Conservation (phyloP, 257 asterid species). For the Asclepias syriaca region DNA sequence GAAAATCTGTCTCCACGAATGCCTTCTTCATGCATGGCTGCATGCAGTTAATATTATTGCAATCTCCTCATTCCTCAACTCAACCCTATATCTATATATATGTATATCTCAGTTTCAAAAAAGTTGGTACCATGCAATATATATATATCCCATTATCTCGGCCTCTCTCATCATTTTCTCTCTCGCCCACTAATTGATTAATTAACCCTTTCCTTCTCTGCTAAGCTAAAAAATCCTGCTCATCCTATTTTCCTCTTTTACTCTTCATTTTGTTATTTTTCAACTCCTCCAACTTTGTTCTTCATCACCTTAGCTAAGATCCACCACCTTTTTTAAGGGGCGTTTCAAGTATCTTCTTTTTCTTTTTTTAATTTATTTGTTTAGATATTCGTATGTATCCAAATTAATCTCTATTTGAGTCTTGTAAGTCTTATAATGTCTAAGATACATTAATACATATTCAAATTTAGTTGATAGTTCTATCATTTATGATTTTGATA, state of each 20-base stretch:
- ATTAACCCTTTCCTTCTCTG: slow-evolving; percentile 8
- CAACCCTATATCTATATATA: not conserved
- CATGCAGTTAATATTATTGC: slow-evolving; percentile 26
- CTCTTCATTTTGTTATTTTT: not conserved
- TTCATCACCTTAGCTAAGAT: not conserved
- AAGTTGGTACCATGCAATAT: slow-evolving; percentile 1
- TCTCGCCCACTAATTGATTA: not conserved
- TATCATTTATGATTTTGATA: too few species aligned
- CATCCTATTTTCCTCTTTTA: not conserved
- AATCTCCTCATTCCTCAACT: slow-evolving; percentile 8
- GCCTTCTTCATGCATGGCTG: slow-evolving; percentile 24
- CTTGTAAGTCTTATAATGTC: too few species aligned
- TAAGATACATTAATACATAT: too few species aligned
- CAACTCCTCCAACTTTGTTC: not conserved
- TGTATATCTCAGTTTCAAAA: slow-evolving; percentile 12
- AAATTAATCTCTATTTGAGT: too few species aligned
- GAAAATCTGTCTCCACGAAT: slow-evolving; percentile 47
- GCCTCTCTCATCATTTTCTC: not conserved
- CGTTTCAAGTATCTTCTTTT: not conserved
- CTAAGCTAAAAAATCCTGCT: slow-evolving; percentile 1
- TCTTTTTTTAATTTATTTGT: too few species aligned
- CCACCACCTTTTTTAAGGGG: not conserved
- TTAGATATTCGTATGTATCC: too few species aligned
- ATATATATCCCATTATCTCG: not conserved
- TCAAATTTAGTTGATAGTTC: too few species aligned